A percentile compares a stretch with the other conserved stretches of the same genome.
Conservation (phyloP, 352 stramenopile species). For the Pythium phragmitis region DNA sequence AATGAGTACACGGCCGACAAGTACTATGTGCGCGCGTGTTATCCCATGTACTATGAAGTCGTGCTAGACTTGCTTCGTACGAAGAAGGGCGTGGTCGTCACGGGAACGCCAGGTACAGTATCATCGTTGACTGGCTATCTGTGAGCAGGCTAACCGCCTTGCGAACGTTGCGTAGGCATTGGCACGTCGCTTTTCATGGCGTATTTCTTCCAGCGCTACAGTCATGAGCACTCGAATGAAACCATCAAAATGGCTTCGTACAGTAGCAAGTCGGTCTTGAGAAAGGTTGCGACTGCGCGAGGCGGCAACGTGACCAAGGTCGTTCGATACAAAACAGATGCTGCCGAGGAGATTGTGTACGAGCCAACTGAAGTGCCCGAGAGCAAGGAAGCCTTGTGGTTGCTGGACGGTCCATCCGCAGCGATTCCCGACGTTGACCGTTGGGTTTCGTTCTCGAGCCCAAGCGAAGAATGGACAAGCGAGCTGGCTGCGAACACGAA, state of each 20-base stretch:
- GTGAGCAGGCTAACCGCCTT: no score
- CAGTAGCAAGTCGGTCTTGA: background rate
- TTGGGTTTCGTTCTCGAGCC: constrained; percentile 6
- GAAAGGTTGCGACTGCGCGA: background rate
- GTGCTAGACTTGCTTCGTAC: background rate
- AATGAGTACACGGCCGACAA: background rate
- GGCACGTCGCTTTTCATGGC: constrained; percentile 19
- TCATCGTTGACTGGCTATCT: background rate
- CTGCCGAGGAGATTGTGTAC: background rate
- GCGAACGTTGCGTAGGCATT: background rate
- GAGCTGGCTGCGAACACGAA: background rate
- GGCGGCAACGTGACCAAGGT: constrained; percentile 1
- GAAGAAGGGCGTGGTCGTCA: background rate
- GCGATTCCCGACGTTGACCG: background rate
- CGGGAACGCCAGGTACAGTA: constrained; percentile 1
- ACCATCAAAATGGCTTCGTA: background rate
- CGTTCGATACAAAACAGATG: background rate
- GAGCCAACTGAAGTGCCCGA: background rate
- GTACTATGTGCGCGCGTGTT: constrained; percentile 11
- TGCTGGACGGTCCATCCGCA: background rate
- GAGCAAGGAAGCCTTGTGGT: background rate
- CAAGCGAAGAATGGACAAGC: background rate
- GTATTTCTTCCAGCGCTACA: constrained; percentile 15
- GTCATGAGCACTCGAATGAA: background rate
- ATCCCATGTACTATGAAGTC: constrained; percentile 5